Percentiles rank a stretch among this genome's conserved stretches.
phyloP scores from a whole-genome alignment of 2,329 filamentous ascomycete genomes.

The Colletotrichum phormii region DNA sequence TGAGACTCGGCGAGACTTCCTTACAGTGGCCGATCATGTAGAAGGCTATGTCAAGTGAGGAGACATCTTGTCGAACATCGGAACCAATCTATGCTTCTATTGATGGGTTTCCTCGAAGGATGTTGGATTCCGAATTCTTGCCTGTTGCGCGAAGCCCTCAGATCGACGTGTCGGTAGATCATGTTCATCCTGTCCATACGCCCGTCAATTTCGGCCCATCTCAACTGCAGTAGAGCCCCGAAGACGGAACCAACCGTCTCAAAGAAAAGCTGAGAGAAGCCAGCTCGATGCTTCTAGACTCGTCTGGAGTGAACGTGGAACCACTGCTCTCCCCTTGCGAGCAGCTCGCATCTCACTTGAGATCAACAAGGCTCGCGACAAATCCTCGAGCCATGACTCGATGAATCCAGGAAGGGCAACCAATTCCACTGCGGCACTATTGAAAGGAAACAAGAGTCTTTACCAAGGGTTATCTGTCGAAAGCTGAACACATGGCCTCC shows the following conservation, averaged over 20 bases:
- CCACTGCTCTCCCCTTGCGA: not conserved
- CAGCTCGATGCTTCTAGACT: not conserved
- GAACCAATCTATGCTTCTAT: too few species aligned
- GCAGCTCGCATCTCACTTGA: not conserved
- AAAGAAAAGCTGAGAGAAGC: not conserved
- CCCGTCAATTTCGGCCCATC: not conserved
- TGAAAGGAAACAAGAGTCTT: not conserved
- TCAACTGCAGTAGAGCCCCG: not conserved
- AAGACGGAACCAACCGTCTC: not conserved
- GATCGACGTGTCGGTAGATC: not conserved
- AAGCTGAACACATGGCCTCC: too few species aligned
- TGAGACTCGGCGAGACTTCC: too few species aligned
- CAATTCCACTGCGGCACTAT: not conserved
- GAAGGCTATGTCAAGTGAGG: too few species aligned
- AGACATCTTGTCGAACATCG: too few species aligned
- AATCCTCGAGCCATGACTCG: not conserved
- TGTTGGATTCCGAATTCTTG: too few species aligned
- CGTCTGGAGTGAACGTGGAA: not conserved
- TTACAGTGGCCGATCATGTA: too few species aligned
- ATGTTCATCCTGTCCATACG: not conserved
- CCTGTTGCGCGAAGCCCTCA: not conserved
- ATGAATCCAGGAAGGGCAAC: not conserved
- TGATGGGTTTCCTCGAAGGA: too few species aligned
- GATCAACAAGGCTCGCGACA: not conserved
- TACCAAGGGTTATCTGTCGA: too few species aligned